phyloP scores from a whole-genome alignment of 305 asterid genomes.

The Solanum hybrid region DNA sequence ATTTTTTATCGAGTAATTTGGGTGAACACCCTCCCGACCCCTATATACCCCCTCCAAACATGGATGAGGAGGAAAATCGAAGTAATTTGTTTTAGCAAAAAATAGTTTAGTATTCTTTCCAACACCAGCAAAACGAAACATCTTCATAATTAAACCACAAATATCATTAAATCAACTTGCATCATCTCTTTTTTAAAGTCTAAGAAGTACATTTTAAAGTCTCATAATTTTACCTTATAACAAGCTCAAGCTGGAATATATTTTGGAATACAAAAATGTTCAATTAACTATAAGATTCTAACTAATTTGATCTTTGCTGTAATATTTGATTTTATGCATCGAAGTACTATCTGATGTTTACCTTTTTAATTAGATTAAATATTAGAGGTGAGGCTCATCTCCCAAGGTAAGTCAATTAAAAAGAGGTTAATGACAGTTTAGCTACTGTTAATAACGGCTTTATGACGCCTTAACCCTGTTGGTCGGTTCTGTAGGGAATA shows the following conservation, averaged over 20 bases:
- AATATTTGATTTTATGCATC: not conserved
- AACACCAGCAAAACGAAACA: not conserved
- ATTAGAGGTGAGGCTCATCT: not conserved
- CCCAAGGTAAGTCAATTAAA: not conserved
- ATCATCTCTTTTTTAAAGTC: not conserved
- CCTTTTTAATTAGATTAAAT: not conserved
- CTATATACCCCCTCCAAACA: not conserved
- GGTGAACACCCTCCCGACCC: not conserved
- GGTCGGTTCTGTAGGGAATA: not conserved
- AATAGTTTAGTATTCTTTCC: not conserved
- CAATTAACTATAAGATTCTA: not conserved
- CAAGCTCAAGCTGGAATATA: not conserved
- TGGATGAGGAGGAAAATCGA: not conserved
- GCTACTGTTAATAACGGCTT: not conserved
- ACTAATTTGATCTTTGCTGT: not conserved
- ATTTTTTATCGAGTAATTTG: not conserved
- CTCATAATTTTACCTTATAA: not conserved
- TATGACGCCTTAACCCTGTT: not conserved
- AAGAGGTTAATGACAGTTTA: not conserved
- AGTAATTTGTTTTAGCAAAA: too few relatives aligned
- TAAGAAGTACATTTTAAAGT: not conserved
- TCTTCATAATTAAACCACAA: not conserved
- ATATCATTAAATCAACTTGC: not conserved
- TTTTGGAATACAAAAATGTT: not conserved
- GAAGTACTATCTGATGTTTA: not conserved